Base-by-base conservation (phyloP, 495 filamentous ascomycete species). In the Ramalina peruviana region DNA sequence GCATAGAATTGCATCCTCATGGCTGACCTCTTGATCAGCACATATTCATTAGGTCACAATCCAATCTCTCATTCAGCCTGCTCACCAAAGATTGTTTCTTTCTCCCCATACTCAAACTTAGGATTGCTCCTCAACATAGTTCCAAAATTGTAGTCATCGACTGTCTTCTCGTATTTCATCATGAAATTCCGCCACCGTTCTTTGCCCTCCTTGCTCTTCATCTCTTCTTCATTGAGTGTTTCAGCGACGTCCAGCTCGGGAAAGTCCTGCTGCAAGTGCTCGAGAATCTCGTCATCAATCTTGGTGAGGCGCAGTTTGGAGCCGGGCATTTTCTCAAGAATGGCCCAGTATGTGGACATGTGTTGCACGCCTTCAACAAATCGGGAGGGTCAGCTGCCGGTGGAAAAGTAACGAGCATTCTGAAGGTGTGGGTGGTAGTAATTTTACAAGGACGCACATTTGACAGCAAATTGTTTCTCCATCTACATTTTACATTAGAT, bases 381-480 rank as follows among this genome's bases (percentile, higher is more conserved):
- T 36, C 23, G 19, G 43, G 39, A 30, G 16, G 46, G 47, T 23
- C n/a, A 17, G 46, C 15, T 16, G 27, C 27, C 27, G 27, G 9
- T 33, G 27, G 27, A 6, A 6, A 1, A 9, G 27, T 33, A 33
- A 33, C 27, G 27, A 33, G 6, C 9, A 1, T 33, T 20, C 17
- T 42, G 3, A 17, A n/a, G 17, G 40, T 13, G 25, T 4, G 27
- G 33, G 43, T 11, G 16, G 21, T 15, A 4, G 47, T 13, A 6
- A 33, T 12, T 19, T 52, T 21, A 13, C 10, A 15, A 40, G 30
- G 30, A 61, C 71, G 20, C 60, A 86, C 86, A 85, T 74, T 97
- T 97, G 58, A 99, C 92, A 33, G 93, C 92, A 59, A 99, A 99
- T 67, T 97, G 93, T 74, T 95, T 96, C 77, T 99, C 92, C 62